Evolutionary conservation across 139 green algal genomes (phyloP).

Genomic region (Ettlia oleoabundans): DNA sequence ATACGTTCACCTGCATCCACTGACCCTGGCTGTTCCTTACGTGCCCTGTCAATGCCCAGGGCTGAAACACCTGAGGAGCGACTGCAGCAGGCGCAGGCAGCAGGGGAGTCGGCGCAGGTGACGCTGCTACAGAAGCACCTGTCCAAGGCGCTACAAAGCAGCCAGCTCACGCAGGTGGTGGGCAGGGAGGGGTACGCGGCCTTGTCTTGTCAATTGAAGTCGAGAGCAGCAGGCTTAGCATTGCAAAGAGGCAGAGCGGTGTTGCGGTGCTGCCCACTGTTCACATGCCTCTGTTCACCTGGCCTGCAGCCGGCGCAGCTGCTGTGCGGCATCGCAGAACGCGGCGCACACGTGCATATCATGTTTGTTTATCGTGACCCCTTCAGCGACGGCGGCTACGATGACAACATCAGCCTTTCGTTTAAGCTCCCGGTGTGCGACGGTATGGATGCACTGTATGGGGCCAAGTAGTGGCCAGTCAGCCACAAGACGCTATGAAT

Average conservation of each 20-base stretch:
- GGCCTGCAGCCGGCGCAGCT: conserved; percentile 63
- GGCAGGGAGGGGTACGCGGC: too few species aligned
- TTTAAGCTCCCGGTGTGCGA: conserved; percentile 72
- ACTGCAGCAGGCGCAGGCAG: conserved; percentile 55
- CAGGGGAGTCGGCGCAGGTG: conserved; percentile 44
- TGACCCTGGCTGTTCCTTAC: neutral
- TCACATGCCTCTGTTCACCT: too few species aligned
- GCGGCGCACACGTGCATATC: conserved; percentile 62
- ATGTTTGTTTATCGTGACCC: conserved; percentile 71
- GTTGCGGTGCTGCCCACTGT: too few species aligned
- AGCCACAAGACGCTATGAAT: too few species aligned
- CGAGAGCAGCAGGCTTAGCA: too few species aligned
- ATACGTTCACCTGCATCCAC: too few species aligned
- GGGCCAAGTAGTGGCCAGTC: neutral
- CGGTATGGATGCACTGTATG: neutral
- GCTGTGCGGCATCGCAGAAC: conserved; percentile 62
- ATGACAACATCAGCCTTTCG: conserved; percentile 61
- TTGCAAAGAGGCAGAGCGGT: too few species aligned
- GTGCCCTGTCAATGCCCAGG: conserved; percentile 28
- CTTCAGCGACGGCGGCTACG: conserved; percentile 44
- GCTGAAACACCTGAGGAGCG: conserved; percentile 45
- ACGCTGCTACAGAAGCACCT: conserved; percentile 73
- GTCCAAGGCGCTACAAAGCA: conserved; percentile 57
- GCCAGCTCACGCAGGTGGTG: conserved; percentile 47
- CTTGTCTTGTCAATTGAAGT: too few species aligned